phyloP scores from a whole-genome alignment of 306 rosid genomes.

The Cicer bijugum region DNA sequence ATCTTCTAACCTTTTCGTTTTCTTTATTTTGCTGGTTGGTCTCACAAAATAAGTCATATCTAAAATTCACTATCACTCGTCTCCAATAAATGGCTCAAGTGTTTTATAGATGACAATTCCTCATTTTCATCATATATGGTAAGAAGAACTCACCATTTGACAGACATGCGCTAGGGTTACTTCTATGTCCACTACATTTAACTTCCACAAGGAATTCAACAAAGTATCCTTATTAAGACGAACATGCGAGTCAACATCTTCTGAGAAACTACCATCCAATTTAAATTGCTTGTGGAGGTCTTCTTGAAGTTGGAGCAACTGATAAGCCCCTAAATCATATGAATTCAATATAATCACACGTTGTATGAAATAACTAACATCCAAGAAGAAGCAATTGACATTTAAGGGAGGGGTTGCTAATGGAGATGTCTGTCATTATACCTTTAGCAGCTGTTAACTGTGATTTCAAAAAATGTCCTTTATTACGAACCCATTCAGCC shows the following conservation, averaged over 20 bases:
- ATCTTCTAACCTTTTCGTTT: slow-evolving; percentile 14
- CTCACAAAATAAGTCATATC: slow-evolving; percentile 14
- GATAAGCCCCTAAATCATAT: slow-evolving; percentile 71
- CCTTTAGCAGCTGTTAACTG: slow-evolving; percentile 95
- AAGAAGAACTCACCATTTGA: slow-evolving; percentile 76
- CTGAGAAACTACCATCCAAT: slow-evolving; percentile 61
- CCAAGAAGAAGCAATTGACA: slow-evolving; percentile 25
- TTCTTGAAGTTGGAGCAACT: slow-evolving; percentile 83
- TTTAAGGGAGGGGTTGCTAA: slow-evolving; percentile 11
- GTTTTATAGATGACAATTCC: background rate
- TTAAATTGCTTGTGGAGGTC: slow-evolving; percentile 70
- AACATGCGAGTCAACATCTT: slow-evolving; percentile 67
- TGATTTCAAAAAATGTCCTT: slow-evolving; percentile 93
- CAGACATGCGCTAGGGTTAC: slow-evolving; percentile 85
- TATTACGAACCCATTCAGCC: slow-evolving; percentile 91
- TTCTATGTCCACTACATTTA: slow-evolving; percentile 95
- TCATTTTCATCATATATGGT: background rate
- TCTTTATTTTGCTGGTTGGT: slow-evolving; percentile 7
- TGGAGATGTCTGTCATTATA: slow-evolving; percentile 16
- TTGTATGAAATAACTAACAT: slow-evolving; percentile 7
- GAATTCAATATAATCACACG: slow-evolving; percentile 43
- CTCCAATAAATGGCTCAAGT: background rate
- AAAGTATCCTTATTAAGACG: slow-evolving; percentile 73
- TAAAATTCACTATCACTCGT: slow-evolving; percentile 20
- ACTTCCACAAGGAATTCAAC: slow-evolving; percentile 85